These are phyloP conservation scores for Nicotiana otophora DNA, from an alignment of 257 asterid species.

Conservation along the genomic window DNA sequence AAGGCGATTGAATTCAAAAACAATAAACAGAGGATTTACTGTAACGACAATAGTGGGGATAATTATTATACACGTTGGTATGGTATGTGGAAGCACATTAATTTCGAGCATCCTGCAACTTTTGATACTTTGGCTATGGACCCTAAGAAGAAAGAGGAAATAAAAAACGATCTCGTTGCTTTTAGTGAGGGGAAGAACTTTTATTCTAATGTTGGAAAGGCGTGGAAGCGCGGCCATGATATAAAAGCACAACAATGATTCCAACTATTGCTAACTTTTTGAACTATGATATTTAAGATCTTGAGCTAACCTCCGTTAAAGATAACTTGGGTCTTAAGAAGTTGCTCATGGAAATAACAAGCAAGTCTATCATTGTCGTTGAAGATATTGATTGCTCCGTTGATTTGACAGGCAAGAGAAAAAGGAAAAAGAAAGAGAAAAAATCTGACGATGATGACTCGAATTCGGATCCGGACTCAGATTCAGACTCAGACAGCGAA, in stretches of 20 bases:
- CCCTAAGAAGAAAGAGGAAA: background rate
- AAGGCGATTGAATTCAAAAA: background rate
- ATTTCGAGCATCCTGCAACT: slow-evolving; percentile 1
- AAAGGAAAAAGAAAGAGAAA: too few relatives aligned
- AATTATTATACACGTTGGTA: too few relatives aligned
- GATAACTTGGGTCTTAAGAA: background rate
- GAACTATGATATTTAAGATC: slow-evolving; percentile 4
- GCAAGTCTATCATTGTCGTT: too few relatives aligned
- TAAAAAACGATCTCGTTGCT: background rate
- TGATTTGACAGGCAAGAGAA: too few relatives aligned
- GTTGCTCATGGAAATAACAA: too few relatives aligned
- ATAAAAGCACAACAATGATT: too few relatives aligned
- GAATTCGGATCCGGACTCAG: too few relatives aligned
- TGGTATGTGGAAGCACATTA: background rate
- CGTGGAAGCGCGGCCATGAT: background rate
- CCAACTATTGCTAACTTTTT: background rate
- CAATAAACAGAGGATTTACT: background rate
- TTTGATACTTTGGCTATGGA: slow-evolving; percentile 3
- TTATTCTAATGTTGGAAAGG: background rate
- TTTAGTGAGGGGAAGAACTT: background rate
- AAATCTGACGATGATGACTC: too few relatives aligned
- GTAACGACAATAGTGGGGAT: background rate
- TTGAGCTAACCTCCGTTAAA: background rate
- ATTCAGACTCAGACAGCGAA: too few relatives aligned
- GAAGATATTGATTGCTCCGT: too few relatives aligned